These are phyloP conservation scores for Miamiensis avidus DNA, from an alignment of 169 alveolate genomes.

Conservation along the genomic window DNA sequence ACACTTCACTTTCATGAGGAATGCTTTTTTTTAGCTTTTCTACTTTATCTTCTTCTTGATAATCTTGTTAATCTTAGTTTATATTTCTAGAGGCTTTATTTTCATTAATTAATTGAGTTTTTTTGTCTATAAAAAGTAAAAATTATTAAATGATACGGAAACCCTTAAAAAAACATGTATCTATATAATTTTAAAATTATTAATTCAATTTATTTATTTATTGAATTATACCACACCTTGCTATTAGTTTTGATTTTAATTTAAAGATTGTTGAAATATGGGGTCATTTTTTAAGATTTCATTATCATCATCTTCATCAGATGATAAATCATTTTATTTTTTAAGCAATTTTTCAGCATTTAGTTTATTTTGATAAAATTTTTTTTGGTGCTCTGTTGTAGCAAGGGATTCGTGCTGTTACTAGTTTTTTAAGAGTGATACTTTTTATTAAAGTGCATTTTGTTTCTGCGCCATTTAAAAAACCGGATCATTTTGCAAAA, in stretches of 20 bases:
- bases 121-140: not conserved
- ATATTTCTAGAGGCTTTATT: not conserved
- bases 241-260: not conserved
- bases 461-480: not conserved
- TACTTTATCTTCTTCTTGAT: not conserved
- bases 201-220: not conserved
- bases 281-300: slow-evolving; percentile 11
- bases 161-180: too few relatives aligned
- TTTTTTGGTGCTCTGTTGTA: not conserved
- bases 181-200: not conserved
- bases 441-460: too few relatives aligned
- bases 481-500: not conserved
- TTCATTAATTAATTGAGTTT: not conserved
- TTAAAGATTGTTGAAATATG: slow-evolving; percentile 3
- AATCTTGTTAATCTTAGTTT: not conserved
- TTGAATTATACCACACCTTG: not conserved
- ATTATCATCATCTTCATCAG: slow-evolving; percentile 13
- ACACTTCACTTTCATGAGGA: slow-evolving; percentile 26
- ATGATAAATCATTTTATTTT: slow-evolving; percentile 4
- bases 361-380: too few relatives aligned
- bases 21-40: slow-evolving; percentile 1
- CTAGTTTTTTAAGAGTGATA: too few relatives aligned
- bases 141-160: too few relatives aligned
- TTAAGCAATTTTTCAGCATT: not conserved
- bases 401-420: not conserved